phyloP scores from a whole-genome alignment of 2,329 filamentous ascomycete species.

The Claviceps purpurea region DNA sequence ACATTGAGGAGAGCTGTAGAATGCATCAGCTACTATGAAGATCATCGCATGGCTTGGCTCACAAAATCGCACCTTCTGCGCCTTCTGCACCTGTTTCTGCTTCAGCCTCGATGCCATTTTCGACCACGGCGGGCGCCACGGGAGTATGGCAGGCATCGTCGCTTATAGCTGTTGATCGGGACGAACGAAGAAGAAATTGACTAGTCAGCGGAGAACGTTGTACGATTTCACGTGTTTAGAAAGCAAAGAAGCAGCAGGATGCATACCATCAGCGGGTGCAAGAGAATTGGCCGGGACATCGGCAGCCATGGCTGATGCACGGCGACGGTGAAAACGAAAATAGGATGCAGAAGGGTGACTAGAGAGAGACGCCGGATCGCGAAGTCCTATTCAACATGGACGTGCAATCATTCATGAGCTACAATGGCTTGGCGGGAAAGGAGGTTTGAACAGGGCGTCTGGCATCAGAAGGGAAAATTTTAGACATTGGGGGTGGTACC shows the following conservation, averaged over 20 bases:
- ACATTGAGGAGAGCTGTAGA: constrained; percentile 42
- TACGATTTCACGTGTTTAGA: neutral
- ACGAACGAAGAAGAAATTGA: neutral
- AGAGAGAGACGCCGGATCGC: constrained; percentile 10
- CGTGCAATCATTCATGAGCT: constrained; percentile 10
- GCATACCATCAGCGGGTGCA: constrained; percentile 12
- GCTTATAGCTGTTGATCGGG: constrained; percentile 10
- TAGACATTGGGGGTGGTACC: constrained; percentile 13
- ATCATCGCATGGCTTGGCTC: neutral
- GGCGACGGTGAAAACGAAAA: constrained; percentile 5
- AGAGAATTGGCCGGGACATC: constrained; percentile 14
- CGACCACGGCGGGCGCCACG: constrained; percentile 14
- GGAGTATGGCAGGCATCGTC: constrained; percentile 15
- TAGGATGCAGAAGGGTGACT: constrained; percentile 10
- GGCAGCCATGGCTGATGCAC: constrained; percentile 19
- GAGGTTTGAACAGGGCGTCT: neutral
- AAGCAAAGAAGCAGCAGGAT: neutral
- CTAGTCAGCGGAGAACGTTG: neutral
- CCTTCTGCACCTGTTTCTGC: constrained; percentile 22
- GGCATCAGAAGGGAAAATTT: constrained; percentile 12
- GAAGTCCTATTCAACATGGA: constrained; percentile 15
- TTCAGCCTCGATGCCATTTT: constrained; percentile 13
- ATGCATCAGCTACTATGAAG: neutral
- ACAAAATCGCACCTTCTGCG: constrained; percentile 20
- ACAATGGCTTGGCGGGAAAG: neutral